Conservation (phyloP, 1,284 basidiomycete genomes). For the Ganoderma boninense region DNA sequence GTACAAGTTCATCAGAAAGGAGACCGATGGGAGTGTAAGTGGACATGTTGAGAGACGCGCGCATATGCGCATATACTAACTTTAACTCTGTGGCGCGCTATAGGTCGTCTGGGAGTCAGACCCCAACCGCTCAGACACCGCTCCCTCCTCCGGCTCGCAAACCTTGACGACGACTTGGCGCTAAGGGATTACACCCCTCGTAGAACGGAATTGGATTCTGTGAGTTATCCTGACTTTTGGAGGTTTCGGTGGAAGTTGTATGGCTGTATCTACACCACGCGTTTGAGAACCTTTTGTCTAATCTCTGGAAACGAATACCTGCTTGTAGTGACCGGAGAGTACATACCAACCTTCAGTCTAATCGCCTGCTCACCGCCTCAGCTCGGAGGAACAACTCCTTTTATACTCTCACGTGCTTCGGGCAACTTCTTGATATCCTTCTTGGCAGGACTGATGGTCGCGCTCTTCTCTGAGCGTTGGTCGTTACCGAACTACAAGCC, state of each 20-base stretch:
- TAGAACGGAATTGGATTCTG: neutral
- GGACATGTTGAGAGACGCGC: neutral
- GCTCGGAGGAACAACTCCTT: neutral
- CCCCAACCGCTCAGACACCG: constrained; percentile 59
- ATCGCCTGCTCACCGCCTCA: neutral
- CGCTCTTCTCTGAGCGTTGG: neutral
- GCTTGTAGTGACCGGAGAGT: neutral
- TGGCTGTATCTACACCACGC: neutral
- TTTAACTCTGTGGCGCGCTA: neutral
- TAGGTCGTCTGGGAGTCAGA: constrained; percentile 63
- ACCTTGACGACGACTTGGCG: constrained; percentile 39
- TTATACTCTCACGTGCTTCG: neutral
- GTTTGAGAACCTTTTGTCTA: neutral
- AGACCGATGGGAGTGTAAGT: constrained; percentile 60
- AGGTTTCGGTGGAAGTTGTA: neutral
- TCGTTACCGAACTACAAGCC: neutral
- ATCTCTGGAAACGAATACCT: neutral
- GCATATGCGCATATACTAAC: too few species aligned
- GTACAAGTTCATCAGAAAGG: constrained; percentile 70
- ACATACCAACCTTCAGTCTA: too few species aligned
- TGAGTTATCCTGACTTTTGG: neutral
- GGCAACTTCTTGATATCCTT: neutral
- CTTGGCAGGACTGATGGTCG: constrained; percentile 4
- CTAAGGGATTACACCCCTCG: neutral
- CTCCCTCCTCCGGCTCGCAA: constrained; percentile 50